phyloP scores from a whole-genome alignment of 1,139 yeast genomes.

The Sugiyamaella japonica region DNA sequence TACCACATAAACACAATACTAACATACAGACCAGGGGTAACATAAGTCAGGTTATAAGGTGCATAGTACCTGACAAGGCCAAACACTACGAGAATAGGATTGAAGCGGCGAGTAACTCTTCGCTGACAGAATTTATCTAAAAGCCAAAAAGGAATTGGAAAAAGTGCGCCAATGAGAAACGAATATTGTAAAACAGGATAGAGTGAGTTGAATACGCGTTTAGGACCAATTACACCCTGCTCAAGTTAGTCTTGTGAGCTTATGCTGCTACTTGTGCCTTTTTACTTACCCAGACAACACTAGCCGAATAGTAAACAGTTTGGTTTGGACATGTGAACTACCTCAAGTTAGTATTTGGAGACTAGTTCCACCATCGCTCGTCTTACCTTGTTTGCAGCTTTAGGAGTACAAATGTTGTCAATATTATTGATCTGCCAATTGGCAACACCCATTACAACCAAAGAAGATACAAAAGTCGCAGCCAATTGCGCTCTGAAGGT shows the following conservation, averaged over 20 bases:
- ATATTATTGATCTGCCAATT: conserved; percentile 53
- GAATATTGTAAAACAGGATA: conserved; percentile 44
- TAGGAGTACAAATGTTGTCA: conserved; percentile 48
- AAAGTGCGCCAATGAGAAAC: conserved; percentile 45
- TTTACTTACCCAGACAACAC: conserved; percentile 20
- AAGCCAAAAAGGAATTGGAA: conserved; percentile 44
- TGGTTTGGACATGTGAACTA: conserved; percentile 40
- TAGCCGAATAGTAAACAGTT: conserved; percentile 45
- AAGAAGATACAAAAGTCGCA: conserved; percentile 39
- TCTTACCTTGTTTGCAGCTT: neutral
- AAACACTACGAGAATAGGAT: conserved; percentile 54
- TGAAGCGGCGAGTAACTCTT: conserved; percentile 42
- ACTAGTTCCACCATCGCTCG: neutral
- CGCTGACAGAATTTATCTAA: conserved; percentile 37
- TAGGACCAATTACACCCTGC: conserved; percentile 52
- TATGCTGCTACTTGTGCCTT: neutral
- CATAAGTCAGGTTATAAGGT: conserved; percentile 55
- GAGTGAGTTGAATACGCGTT: conserved; percentile 48
- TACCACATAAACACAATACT: conserved; percentile 54
- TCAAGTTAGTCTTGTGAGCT: neutral
- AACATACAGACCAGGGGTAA: conserved; percentile 51
- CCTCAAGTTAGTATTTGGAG: conserved; percentile 36
- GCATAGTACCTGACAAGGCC: conserved; percentile 42
- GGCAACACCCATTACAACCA: conserved; percentile 54
- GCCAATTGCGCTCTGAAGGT: conserved; percentile 56